phyloP scores from a whole-genome alignment of 495 filamentous ascomycete genomes.

The Aspergillus steynii region DNA sequence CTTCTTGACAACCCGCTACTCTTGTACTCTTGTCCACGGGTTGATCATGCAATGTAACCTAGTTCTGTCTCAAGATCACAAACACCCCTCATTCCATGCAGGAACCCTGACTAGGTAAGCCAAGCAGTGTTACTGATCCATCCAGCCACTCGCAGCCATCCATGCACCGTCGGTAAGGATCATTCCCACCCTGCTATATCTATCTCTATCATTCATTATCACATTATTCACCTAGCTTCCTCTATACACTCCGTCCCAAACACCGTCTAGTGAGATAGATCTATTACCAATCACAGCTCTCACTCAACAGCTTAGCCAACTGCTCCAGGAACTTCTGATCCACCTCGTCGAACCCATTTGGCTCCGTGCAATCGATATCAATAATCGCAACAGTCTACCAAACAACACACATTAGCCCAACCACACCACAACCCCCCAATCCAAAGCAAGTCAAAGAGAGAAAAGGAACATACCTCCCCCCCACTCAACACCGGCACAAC shows the following conservation, averaged over 20 bases:
- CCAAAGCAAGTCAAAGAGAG: slow-evolving; percentile 1
- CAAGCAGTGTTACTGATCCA: too few relatives aligned
- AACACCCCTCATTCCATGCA: too few relatives aligned
- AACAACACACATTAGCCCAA: slow-evolving; percentile 15
- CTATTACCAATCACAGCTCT: slow-evolving; percentile 71
- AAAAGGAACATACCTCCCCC: slow-evolving; percentile 44
- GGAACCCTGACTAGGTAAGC: too few relatives aligned
- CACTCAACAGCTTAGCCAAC: slow-evolving; percentile 64
- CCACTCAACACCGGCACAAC: slow-evolving; percentile 75
- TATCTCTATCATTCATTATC: background rate
- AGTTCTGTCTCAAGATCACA: too few relatives aligned
- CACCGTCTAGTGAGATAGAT: too few relatives aligned
- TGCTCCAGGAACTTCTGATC: slow-evolving; percentile 70
- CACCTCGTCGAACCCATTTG: slow-evolving; percentile 71
- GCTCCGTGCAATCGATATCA: slow-evolving; percentile 77
- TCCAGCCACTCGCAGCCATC: too few relatives aligned
- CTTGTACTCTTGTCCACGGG: too few relatives aligned
- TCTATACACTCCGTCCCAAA: background rate
- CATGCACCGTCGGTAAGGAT: background rate
- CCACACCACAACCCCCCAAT: background rate
- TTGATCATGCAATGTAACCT: too few relatives aligned
- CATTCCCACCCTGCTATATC: too few relatives aligned
- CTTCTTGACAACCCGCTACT: too few relatives aligned
- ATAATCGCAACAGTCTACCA: slow-evolving; percentile 79
- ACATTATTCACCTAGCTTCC: background rate